Evolutionary conservation across 768 basidiomycete genomes (phyloP).

Genomic region (Tylopilus sp.): DNA sequence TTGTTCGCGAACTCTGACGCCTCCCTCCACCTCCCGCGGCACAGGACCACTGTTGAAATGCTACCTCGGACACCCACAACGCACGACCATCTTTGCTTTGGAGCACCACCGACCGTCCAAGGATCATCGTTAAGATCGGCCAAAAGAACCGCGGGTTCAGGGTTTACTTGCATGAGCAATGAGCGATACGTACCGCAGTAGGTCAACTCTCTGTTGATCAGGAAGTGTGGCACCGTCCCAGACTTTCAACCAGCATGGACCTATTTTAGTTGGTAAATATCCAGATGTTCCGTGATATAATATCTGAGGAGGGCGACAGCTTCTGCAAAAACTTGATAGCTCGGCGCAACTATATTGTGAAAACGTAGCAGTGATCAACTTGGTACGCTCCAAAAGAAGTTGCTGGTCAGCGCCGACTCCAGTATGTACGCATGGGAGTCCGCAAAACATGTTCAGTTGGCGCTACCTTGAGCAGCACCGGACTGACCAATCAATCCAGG

Average conservation of each 20-base stretch:
- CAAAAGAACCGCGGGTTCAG: background rate
- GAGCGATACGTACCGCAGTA: conserved; percentile 48
- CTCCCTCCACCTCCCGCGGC: conserved; percentile 73
- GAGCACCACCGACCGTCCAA: conserved; percentile 68
- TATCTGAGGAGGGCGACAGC: conserved; percentile 46
- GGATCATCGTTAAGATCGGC: conserved; percentile 40
- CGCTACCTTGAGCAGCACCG: background rate
- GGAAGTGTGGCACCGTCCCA: conserved; percentile 76
- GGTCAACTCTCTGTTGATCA: conserved; percentile 66
- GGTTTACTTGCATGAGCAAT: background rate
- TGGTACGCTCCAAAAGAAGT: background rate
- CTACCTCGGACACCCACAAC: conserved; percentile 73
- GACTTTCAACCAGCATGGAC: conserved; percentile 61
- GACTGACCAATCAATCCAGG: background rate
- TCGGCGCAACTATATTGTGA: no score
- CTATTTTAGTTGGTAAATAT: conserved; percentile 34
- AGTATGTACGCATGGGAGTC: background rate
- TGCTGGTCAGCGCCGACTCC: background rate
- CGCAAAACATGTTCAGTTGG: background rate
- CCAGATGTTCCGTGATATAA: conserved; percentile 53
- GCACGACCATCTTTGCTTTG: conserved; percentile 89
- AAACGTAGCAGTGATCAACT: background rate
- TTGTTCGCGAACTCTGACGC: conserved; percentile 68
- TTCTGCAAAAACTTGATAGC: conserved; percentile 36
- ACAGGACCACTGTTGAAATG: conserved; percentile 60